Evolutionary conservation across 2,329 filamentous ascomycete genomes (phyloP).

Genomic region (Curvularia spicifera): DNA sequence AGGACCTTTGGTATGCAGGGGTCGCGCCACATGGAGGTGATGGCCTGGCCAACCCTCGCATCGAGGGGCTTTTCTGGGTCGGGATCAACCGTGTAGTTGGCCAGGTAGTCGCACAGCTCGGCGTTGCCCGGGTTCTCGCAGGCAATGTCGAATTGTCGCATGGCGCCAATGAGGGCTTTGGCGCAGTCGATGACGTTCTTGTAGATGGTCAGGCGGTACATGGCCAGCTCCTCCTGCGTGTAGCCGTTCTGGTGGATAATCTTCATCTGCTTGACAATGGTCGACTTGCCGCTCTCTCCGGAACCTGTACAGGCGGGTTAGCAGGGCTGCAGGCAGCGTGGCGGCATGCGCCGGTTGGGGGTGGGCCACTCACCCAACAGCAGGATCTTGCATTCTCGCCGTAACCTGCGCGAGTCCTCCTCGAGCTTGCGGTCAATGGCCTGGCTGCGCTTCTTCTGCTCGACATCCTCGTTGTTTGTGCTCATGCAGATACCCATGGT

Average conservation of each 20-base stretch:
- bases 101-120: constrained; percentile 77
- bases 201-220: constrained; percentile 96
- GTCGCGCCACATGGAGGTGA: constrained; percentile 89
- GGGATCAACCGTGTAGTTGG: constrained; percentile 87
- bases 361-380: constrained; percentile 73
- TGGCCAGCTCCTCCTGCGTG: constrained; percentile 87
- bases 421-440: constrained; percentile 92
- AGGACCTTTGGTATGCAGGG: constrained; percentile 81
- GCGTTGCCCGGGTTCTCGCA: constrained; percentile 74
- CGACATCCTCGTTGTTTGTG: constrained; percentile 81
- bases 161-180: constrained; percentile 88
- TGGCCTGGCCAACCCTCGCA: constrained; percentile 77
- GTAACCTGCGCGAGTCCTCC: constrained; percentile 89
- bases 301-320: constrained; percentile 69
- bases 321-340: constrained; percentile 14
- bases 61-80: constrained; percentile 88
- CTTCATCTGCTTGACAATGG: constrained; percentile 99
- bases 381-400: constrained; percentile 98
- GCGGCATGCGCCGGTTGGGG: not conserved
- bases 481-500: constrained; percentile 95
- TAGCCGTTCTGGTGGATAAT: constrained; percentile 99
- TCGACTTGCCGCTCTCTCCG: constrained; percentile 98
- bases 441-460: constrained; percentile 95
- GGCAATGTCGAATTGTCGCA: constrained; percentile 89
- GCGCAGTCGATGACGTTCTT: constrained; percentile 98